Percentiles rank a stretch among this genome's conserved stretches.
These are phyloP conservation scores for Aspergillus olivimuriae DNA, from an alignment of 495 filamentous ascomycete genomes.

Conservation along the genomic window DNA sequence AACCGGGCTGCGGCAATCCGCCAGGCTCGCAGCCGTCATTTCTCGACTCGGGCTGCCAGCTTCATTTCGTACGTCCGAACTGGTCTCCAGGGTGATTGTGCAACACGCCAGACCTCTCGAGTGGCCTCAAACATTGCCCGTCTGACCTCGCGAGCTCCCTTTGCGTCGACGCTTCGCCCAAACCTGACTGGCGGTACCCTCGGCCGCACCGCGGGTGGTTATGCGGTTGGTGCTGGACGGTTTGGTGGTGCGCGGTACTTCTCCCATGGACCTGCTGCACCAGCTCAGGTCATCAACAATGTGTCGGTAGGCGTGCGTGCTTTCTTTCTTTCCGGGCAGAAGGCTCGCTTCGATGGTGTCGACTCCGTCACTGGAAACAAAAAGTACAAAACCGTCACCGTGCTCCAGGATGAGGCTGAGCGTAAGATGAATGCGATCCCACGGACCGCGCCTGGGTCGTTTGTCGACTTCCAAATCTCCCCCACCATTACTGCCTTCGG, in stretches of 20 bases:
- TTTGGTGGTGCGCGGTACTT: constrained; percentile 76
- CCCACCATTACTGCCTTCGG: constrained; percentile 83
- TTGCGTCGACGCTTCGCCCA: constrained; percentile 83
- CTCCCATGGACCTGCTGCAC: constrained; percentile 76
- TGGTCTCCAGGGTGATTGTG: constrained; percentile 51
- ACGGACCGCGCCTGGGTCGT: constrained; percentile 61
- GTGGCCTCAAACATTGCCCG: constrained; percentile 60
- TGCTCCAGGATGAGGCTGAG: constrained; percentile 61
- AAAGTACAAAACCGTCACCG: constrained; percentile 64
- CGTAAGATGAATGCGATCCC: constrained; percentile 51
- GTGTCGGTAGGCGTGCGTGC: constrained; percentile 86
- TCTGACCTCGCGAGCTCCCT: constrained; percentile 70
- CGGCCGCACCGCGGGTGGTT: constrained; percentile 79
- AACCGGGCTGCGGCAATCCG: constrained; percentile 65
- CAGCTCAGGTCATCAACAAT: constrained; percentile 89
- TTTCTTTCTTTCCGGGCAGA: constrained; percentile 82
- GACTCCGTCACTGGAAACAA: constrained; percentile 63
- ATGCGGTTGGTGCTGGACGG: constrained; percentile 64
- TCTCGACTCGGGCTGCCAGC: constrained; percentile 60
- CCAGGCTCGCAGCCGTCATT: constrained; percentile 67
- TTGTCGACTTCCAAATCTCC: constrained; percentile 75
- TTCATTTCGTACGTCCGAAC: constrained; percentile 53
- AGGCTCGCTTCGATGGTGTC: constrained; percentile 74
- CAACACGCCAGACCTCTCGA: constrained; percentile 58
- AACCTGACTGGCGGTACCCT: constrained; percentile 88